Conservation (phyloP, 164 flowering plant species). For the Sedum album region DNA sequence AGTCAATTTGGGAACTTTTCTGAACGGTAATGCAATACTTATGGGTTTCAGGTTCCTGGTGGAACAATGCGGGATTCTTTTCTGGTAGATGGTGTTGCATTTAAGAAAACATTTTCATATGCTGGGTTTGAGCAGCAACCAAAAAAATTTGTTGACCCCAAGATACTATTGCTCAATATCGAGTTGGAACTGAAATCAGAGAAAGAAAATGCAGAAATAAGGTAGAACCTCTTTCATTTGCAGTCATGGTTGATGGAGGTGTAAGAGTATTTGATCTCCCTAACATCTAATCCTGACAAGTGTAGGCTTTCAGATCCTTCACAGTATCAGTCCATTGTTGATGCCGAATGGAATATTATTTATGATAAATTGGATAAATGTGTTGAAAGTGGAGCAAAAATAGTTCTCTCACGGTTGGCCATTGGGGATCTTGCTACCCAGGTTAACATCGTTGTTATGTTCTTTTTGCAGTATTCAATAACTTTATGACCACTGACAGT, state of each 20-base stretch:
- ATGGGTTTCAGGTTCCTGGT: too few relatives aligned
- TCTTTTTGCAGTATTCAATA: neutral
- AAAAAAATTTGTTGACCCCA: too few relatives aligned
- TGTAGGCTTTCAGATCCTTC: too few relatives aligned
- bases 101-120: too few relatives aligned
- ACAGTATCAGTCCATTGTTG: constrained; percentile 98
- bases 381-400: constrained; percentile 90
- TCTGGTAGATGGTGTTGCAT: too few relatives aligned
- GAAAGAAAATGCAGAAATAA: constrained; percentile 98
- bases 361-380: too few relatives aligned
- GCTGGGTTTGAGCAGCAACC: too few relatives aligned
- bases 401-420: constrained; percentile 89
- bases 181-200: constrained; percentile 96
- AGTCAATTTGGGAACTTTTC: neutral
- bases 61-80: too few relatives aligned
- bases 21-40: neutral
- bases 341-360: too few relatives aligned
- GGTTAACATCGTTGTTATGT: neutral
- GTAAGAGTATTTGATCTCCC: neutral
- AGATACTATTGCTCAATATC: too few relatives aligned
- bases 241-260: neutral
- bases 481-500: constrained; percentile 40
- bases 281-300: neutral
- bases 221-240: constrained; percentile 31
- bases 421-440: too few relatives aligned